phyloP scores from a whole-genome alignment of 352 stramenopile genomes.

The Plasmopara viticola region DNA sequence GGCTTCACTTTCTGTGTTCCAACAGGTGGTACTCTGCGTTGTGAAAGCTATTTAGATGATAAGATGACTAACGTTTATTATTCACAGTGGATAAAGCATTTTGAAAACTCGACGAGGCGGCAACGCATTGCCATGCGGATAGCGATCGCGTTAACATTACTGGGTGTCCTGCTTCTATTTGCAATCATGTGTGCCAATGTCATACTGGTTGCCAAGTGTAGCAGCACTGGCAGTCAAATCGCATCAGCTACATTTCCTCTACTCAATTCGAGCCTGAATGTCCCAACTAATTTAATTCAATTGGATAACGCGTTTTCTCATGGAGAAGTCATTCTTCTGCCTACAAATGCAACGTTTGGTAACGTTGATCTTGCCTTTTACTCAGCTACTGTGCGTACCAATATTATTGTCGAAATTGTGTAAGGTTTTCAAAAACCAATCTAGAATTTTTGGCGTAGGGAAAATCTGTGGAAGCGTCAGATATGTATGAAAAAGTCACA shows the following conservation, averaged over 20 bases:
- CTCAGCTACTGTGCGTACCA: slow-evolving; percentile 30
- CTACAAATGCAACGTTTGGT: slow-evolving; percentile 16
- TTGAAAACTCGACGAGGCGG: slow-evolving; percentile 51
- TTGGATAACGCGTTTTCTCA: slow-evolving; percentile 41
- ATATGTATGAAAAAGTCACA: slow-evolving; percentile 29
- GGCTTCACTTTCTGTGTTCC: slow-evolving; percentile 13
- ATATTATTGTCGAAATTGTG: not conserved
- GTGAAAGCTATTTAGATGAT: not conserved
- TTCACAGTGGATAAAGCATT: slow-evolving; percentile 46
- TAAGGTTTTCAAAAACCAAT: not conserved
- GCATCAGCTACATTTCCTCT: slow-evolving; percentile 36
- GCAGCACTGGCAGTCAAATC: slow-evolving; percentile 48
- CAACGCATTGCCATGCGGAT: slow-evolving; percentile 64
- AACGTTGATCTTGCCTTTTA: slow-evolving; percentile 36
- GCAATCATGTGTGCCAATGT: slow-evolving; percentile 54
- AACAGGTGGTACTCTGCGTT: slow-evolving; percentile 14
- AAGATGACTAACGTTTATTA: not conserved
- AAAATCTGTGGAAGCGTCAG: slow-evolving; percentile 5
- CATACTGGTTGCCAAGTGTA: slow-evolving; percentile 63
- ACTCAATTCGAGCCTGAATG: slow-evolving; percentile 18
- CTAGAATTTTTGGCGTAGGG: slow-evolving; percentile 4
- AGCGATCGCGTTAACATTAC: slow-evolving; percentile 32
- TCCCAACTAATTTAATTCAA: slow-evolving; percentile 11
- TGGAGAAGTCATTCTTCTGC: slow-evolving; percentile 28
- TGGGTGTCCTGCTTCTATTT: slow-evolving; percentile 50